These are phyloP conservation scores for Epichloe hybrida DNA, from an alignment of 2,329 filamentous ascomycete genomes.

Conservation along the genomic window DNA sequence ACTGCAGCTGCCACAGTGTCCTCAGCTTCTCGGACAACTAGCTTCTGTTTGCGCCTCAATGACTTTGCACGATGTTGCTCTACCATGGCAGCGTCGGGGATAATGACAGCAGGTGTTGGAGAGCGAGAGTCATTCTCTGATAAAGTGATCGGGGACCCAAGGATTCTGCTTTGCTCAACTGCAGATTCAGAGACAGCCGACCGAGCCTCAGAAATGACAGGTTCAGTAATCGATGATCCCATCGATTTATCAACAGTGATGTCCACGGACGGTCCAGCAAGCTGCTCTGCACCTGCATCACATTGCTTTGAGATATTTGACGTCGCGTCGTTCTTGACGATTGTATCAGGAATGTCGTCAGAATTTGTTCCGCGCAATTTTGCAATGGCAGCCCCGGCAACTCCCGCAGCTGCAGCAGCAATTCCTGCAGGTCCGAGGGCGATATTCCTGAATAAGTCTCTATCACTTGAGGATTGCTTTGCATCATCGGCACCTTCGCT, in stretches of 20 bases:
- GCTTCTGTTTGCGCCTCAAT: slow-evolving; percentile 30
- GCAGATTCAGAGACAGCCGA: not conserved
- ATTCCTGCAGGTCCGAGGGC: no score
- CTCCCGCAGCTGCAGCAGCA: no score
- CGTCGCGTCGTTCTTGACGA: no score
- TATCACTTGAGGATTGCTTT: not conserved
- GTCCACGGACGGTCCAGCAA: not conserved
- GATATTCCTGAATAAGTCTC: not conserved
- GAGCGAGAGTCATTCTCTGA: slow-evolving; percentile 15
- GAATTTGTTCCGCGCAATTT: no score
- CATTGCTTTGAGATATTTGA: not conserved
- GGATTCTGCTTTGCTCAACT: not conserved
- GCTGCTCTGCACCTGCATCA: not conserved
- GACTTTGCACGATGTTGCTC: slow-evolving; percentile 28
- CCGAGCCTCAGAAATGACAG: not conserved
- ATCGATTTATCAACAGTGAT: not conserved
- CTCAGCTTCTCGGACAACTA: slow-evolving; percentile 33
- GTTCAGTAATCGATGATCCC: not conserved
- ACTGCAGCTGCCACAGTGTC: slow-evolving; percentile 41
- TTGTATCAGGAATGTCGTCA: no score
- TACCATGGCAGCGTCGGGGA: slow-evolving; percentile 28
- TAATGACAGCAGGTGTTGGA: slow-evolving; percentile 32
- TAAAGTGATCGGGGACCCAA: not conserved
- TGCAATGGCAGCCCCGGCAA: no score
- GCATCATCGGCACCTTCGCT: not conserved